Conservation (phyloP, 768 basidiomycete genomes). For the Thelephora ganbajun region DNA sequence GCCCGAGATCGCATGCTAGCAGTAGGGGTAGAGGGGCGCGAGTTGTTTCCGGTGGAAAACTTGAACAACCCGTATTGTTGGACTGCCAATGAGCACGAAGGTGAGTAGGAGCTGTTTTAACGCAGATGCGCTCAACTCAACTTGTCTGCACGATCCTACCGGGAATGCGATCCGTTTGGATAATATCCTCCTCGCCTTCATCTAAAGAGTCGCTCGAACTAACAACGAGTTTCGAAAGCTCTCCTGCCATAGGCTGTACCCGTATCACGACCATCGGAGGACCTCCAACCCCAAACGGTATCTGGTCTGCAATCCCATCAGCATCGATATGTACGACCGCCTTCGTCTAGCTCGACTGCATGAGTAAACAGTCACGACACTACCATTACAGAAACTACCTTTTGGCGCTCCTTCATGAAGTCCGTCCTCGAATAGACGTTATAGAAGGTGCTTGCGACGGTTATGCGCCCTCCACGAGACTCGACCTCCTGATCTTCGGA, state of each 20-base stretch:
- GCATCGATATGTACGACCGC: conserved; percentile 81
- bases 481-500: conserved; percentile 71
- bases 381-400: conserved; percentile 31
- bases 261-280: conserved; percentile 73
- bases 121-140: conserved; percentile 23
- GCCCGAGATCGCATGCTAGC: conserved; percentile 56
- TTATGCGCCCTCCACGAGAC: conserved; percentile 41
- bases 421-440: conserved; percentile 78
- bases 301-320: conserved; percentile 55
- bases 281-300: conserved; percentile 57
- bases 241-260: conserved; percentile 74
- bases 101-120: not conserved
- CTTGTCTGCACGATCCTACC: conserved; percentile 71
- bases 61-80: conserved; percentile 85
- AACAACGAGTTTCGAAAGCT: conserved; percentile 67
- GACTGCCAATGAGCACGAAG: conserved; percentile 27
- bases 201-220: conserved; percentile 62
- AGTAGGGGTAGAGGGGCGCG: conserved; percentile 79
- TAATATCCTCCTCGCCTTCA: conserved; percentile 69
- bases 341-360: conserved; percentile 46
- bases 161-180: conserved; percentile 62
- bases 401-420: conserved; percentile 65
- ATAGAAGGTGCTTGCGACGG: conserved; percentile 70
- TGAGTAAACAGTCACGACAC: conserved; percentile 2
- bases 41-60: conserved; percentile 64